A percentile compares a stretch with the other conserved stretches of the same genome.
phyloP scores from a whole-genome alignment of 441 rosid species.

The Pelargonium myrrhifolium region DNA sequence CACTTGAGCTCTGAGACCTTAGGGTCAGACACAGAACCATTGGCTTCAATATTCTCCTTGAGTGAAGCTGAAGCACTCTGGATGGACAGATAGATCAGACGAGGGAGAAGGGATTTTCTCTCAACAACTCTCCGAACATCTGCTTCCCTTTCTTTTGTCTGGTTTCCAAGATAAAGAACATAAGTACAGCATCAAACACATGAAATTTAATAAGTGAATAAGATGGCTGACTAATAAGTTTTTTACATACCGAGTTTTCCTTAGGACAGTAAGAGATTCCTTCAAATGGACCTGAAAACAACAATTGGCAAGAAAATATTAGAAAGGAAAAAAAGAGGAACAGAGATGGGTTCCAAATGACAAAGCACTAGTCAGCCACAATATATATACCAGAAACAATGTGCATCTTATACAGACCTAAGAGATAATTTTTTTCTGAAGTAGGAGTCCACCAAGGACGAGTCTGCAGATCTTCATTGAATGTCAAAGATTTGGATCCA shows the following conservation, averaged over 20 bases:
- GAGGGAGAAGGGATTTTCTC: slow-evolving; percentile 80
- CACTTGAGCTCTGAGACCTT: slow-evolving; percentile 52
- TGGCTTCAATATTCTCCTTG: slow-evolving; percentile 51
- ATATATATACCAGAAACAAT: not conserved
- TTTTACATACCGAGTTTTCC: slow-evolving; percentile 49
- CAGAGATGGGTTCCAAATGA: not conserved
- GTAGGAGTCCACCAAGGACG: slow-evolving; percentile 99
- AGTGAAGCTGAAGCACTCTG: slow-evolving; percentile 52
- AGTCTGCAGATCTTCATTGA: slow-evolving; percentile 83
- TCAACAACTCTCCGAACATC: slow-evolving; percentile 43
- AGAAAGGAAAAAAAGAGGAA: not conserved
- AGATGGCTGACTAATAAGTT: not conserved
- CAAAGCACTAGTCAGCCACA: not conserved
- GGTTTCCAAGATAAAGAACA: slow-evolving; percentile 8
- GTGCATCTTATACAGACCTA: slow-evolving; percentile 42
- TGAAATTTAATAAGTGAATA: no score
- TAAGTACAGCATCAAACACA: not conserved
- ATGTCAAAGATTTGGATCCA: slow-evolving; percentile 58
- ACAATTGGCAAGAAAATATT: slow-evolving; percentile 14
- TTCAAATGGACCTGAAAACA: slow-evolving; percentile 77
- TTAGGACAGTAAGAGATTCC: slow-evolving; percentile 62
- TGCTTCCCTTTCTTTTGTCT: slow-evolving; percentile 71
- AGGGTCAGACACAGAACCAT: slow-evolving; percentile 50
- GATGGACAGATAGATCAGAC: slow-evolving; percentile 72
- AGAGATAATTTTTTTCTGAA: slow-evolving; percentile 71